These are phyloP conservation scores for Leishmania amazonensis DNA, from an alignment of 208 protist species.

Conservation along the genomic window DNA sequence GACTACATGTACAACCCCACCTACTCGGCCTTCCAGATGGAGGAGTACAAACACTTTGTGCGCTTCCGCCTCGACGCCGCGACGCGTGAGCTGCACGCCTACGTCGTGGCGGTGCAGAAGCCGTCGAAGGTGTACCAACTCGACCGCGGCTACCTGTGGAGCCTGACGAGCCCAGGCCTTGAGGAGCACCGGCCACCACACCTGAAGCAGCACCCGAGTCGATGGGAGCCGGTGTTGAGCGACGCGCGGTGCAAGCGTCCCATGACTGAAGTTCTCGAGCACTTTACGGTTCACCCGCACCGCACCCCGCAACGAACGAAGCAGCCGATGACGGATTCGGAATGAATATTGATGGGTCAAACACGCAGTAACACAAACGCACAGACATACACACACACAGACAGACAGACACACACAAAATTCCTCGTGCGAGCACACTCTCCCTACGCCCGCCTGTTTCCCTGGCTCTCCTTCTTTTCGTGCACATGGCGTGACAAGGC, in stretches of 20 bases:
- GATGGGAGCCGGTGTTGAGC: slow-evolving; percentile 51
- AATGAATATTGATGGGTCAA: background rate
- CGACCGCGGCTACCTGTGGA: slow-evolving; percentile 50
- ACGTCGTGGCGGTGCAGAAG: slow-evolving; percentile 62
- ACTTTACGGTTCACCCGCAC: slow-evolving; percentile 65
- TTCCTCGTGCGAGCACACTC: too few relatives aligned
- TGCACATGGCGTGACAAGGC: too few relatives aligned
- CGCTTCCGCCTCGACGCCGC: slow-evolving; percentile 63
- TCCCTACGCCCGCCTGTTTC: too few relatives aligned
- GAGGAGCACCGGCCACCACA: slow-evolving; percentile 63
- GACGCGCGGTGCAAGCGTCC: slow-evolving; percentile 10
- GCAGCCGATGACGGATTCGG: background rate
- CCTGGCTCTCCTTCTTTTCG: too few relatives aligned
- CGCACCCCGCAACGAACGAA: slow-evolving; percentile 16
- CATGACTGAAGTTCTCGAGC: slow-evolving; percentile 50
- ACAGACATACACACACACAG: background rate
- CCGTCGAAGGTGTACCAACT: slow-evolving; percentile 73
- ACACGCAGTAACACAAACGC: background rate
- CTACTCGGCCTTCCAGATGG: slow-evolving; percentile 88
- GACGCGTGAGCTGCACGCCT: slow-evolving; percentile 63
- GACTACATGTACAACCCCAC: slow-evolving; percentile 80
- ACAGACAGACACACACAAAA: background rate
- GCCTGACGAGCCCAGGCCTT: slow-evolving; percentile 21
- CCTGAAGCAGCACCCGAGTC: slow-evolving; percentile 57
- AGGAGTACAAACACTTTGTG: slow-evolving; percentile 86